Evolutionary conservation across 768 basidiomycete species (phyloP).

Genomic region (Podaxis mareebaensis): DNA sequence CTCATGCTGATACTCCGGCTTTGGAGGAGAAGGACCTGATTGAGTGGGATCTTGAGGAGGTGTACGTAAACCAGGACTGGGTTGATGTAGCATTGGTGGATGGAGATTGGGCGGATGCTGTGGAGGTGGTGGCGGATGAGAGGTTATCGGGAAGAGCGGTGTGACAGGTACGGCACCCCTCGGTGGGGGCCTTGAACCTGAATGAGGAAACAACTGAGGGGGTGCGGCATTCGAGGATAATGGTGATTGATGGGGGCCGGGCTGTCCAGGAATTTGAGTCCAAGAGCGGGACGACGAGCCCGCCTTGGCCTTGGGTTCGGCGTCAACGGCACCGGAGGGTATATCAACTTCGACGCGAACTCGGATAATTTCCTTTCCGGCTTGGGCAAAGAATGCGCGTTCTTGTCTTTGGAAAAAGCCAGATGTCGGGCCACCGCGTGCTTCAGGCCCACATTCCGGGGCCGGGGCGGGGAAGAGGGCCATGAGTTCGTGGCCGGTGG

Average conservation of each 20-base stretch:
- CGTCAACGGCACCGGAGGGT: slow-evolving; percentile 31
- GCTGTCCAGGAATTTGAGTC: slow-evolving; percentile 23
- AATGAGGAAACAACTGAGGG: slow-evolving; percentile 33
- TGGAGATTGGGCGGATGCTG: slow-evolving; percentile 35
- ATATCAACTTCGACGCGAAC: slow-evolving; percentile 73
- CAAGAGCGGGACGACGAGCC: slow-evolving; percentile 24
- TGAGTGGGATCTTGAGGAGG: slow-evolving; percentile 45
- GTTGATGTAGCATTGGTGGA: slow-evolving; percentile 32
- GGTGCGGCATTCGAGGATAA: slow-evolving; percentile 29
- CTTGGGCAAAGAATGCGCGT: slow-evolving; percentile 78
- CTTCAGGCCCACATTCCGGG: slow-evolving; percentile 55
- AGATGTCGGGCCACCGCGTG: slow-evolving; percentile 65
- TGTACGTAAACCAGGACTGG: slow-evolving; percentile 43
- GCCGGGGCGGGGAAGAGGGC: slow-evolving; percentile 77
- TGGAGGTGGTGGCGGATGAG: slow-evolving; percentile 27
- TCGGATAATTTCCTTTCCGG: slow-evolving; percentile 75
- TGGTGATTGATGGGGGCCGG: slow-evolving; percentile 29
- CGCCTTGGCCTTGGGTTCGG: slow-evolving; percentile 30
- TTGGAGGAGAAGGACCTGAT: slow-evolving; percentile 31
- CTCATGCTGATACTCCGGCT: slow-evolving; percentile 42
- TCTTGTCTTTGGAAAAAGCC: slow-evolving; percentile 77
- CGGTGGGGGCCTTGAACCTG: slow-evolving; percentile 33
- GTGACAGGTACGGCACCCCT: slow-evolving; percentile 34
- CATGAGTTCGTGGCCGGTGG: slow-evolving; percentile 84
- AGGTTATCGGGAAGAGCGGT: slow-evolving; percentile 34